Percentiles rank a stretch among this genome's conserved stretches.
Conservation (phyloP, 1,284 basidiomycete species). For the Meira nashicola region DNA sequence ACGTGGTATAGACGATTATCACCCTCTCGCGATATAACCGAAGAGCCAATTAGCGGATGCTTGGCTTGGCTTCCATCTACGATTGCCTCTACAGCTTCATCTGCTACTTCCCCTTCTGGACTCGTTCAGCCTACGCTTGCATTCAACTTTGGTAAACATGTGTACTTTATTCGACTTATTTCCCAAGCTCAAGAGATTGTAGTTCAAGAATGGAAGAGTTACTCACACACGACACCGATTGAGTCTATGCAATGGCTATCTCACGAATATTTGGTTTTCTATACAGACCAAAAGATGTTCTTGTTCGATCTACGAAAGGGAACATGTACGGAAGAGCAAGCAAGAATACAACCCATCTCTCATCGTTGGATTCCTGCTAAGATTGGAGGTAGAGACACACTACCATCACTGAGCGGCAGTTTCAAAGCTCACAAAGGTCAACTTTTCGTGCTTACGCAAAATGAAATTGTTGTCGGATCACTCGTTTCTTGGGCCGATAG, state of each 20-base stretch:
- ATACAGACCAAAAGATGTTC: conserved; percentile 17
- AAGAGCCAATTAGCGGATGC: neutral
- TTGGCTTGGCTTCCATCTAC: neutral
- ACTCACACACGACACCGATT: conserved; percentile 53
- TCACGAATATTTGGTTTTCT: conserved; percentile 37
- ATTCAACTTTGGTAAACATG: conserved; percentile 30
- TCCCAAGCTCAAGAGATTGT: conserved; percentile 14
- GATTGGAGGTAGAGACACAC: neutral
- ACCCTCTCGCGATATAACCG: neutral
- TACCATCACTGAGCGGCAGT: conserved; percentile 60
- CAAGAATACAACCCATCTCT: conserved; percentile 18
- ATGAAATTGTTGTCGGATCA: conserved; percentile 72
- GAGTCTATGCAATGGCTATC: conserved; percentile 57
- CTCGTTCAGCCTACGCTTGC: conserved; percentile 32
- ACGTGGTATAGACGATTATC: conserved; percentile 65
- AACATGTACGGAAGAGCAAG: conserved; percentile 33
- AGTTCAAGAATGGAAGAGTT: conserved; percentile 24
- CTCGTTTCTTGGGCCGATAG: conserved; percentile 93
- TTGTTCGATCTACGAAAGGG: conserved; percentile 36
- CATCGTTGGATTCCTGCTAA: conserved; percentile 39
- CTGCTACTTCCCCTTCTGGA: neutral
- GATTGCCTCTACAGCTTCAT: neutral
- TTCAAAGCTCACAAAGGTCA: conserved; percentile 80
- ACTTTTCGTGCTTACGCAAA: conserved; percentile 68
- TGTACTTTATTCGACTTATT: conserved; percentile 32